phyloP scores from a whole-genome alignment of 2,329 filamentous ascomycete genomes.

The Chaetomiaceae sp. region DNA sequence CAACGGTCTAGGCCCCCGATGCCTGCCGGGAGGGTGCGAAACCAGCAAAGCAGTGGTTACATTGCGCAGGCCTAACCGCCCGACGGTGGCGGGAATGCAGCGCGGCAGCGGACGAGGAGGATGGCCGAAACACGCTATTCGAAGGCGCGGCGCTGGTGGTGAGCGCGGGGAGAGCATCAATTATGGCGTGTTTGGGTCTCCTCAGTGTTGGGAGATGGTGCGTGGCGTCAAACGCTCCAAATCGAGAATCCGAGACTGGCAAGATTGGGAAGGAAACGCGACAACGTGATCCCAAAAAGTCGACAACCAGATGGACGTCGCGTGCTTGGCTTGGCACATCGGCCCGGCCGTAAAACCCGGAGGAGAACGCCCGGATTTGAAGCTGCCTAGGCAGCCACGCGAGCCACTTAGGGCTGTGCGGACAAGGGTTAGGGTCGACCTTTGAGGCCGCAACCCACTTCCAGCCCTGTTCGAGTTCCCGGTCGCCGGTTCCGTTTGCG shows the following conservation, averaged over 20 bases:
- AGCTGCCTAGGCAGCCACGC: too few relatives aligned
- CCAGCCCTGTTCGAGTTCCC: too few relatives aligned
- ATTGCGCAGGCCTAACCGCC: constrained; percentile 15
- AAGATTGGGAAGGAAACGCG: too few relatives aligned
- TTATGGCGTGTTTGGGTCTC: constrained; percentile 20
- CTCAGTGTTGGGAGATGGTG: constrained; percentile 1
- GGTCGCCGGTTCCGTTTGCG: too few relatives aligned
- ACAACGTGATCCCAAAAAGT: too few relatives aligned
- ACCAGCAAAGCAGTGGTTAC: constrained; percentile 16
- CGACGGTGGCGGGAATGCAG: constrained; percentile 21
- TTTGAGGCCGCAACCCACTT: too few relatives aligned
- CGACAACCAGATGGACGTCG: too few relatives aligned
- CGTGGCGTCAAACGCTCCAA: constrained; percentile 3
- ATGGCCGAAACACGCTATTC: constrained; percentile 22
- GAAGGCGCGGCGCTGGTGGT: constrained; percentile 20
- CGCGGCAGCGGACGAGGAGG: constrained; percentile 12
- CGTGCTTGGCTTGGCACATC: too few relatives aligned
- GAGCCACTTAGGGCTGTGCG: too few relatives aligned
- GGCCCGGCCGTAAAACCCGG: constrained; percentile 15
- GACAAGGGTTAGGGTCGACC: too few relatives aligned
- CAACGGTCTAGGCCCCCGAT: neutral
- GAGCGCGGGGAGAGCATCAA: constrained; percentile 25
- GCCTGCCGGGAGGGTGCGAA: neutral
- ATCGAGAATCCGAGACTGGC: constrained; percentile 5
- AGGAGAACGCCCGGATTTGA: too few relatives aligned